A percentile compares a stretch with the other conserved stretches of the same genome.
Evolutionary conservation across 2,329 filamentous ascomycete species (phyloP).

Genomic region (Sphaerulina vaccinii): DNA sequence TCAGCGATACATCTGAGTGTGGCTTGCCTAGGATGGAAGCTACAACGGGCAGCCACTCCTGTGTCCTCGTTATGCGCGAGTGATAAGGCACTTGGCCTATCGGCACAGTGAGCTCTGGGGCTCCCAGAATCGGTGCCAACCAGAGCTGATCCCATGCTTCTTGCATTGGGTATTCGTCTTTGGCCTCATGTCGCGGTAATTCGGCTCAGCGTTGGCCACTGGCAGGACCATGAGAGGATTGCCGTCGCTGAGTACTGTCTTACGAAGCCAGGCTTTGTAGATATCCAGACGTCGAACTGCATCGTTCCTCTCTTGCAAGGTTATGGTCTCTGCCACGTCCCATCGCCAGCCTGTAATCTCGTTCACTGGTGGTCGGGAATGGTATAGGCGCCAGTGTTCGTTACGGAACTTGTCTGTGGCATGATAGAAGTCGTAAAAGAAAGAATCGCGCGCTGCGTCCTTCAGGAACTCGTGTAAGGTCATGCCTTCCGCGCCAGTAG

Average conservation of each 20-base stretch:
- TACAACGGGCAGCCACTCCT: neutral
- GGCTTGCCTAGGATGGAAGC: neutral
- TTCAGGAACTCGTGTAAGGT: neutral
- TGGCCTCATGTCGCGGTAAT: constrained; percentile 3
- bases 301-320: neutral
- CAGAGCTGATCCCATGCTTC: constrained; percentile 10
- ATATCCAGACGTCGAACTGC: neutral
- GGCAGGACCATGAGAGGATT: constrained; percentile 7
- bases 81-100: constrained; percentile 13
- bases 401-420: neutral
- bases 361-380: constrained; percentile 1
- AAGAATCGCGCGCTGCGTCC: neutral
- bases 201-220: neutral
- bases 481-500: neutral
- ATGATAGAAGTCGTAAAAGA: constrained; percentile 14
- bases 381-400: neutral
- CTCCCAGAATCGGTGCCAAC: constrained; percentile 7
- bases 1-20: neutral
- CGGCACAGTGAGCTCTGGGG: constrained; percentile 11
- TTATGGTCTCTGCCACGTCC: neutral
- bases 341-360: constrained; percentile 1
- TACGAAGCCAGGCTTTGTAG: constrained; percentile 3
- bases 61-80: neutral
- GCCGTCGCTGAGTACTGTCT: neutral
- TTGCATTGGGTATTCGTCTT: neutral